These are phyloP conservation scores for Mimosa pudica DNA, from an alignment of 306 rosid species.

Conservation along the genomic window DNA sequence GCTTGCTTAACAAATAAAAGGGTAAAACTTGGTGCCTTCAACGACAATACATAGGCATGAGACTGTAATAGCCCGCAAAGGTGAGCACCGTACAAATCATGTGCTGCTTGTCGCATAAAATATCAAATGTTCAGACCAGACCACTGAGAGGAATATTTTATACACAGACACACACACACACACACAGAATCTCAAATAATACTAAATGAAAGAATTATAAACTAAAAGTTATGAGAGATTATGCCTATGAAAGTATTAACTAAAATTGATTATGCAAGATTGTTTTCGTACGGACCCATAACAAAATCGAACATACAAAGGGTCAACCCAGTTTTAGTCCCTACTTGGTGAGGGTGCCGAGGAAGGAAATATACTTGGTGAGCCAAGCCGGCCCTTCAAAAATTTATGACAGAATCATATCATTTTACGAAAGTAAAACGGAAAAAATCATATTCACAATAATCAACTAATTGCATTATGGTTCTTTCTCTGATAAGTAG, in stretches of 20 bases:
- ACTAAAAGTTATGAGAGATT: conserved; percentile 19
- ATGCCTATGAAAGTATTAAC: conserved; percentile 18
- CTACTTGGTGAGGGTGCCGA: no score
- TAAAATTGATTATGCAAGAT: conserved; percentile 11
- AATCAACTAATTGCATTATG: conserved; percentile 13
- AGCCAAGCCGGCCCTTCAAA: no score
- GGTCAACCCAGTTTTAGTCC: no score
- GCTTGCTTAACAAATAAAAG: no score
- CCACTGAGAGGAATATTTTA: not conserved
- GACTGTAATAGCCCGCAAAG: conserved; percentile 20
- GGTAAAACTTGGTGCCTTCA: not conserved
- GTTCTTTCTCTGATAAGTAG: not conserved
- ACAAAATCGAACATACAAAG: conserved; percentile 10
- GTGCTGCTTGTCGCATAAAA: conserved; percentile 23
- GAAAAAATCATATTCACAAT: not conserved
- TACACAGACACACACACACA: no score
- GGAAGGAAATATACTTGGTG: no score
- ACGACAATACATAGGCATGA: conserved; percentile 6
- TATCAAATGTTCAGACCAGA: conserved; percentile 32
- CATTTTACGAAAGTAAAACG: not conserved
- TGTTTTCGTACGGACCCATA: conserved; percentile 14
- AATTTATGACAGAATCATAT: conserved; percentile 5
- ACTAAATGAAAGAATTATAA: conserved; percentile 7
- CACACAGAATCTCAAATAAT: not conserved
- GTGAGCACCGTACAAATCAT: conserved; percentile 17